Base-by-base conservation (phyloP, 1,139 yeast genomes). In the Yamadazyma spencermartinsiae region DNA sequence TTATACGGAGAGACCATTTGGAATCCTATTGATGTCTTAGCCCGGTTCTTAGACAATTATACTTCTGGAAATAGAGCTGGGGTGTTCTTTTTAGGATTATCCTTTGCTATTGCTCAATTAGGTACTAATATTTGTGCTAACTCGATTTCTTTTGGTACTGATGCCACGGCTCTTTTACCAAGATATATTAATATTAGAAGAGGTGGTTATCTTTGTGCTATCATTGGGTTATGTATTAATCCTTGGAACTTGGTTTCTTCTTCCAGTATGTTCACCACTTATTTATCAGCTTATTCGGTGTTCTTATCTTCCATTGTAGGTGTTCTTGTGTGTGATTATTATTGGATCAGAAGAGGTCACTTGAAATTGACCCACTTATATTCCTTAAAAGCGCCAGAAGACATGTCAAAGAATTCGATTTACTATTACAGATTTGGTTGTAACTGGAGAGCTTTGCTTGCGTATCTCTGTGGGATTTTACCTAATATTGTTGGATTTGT, bases 101-200 rank as follows among this genome's bases (percentile, higher is more conserved):
- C 87, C 1, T 86, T 88, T 64, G 85, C 88, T 2, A 62, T 88
- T 43, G 95, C 96, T 13, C 96, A 88, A 63, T 68, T 87, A 46
- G 96, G 96, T 58, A 85, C 95, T n/a, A 89, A 89, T 57, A 85
- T 89, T 46, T 80, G 94, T 27, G 96, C 96, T 11, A 89, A 89
- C 63, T 83, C 95, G 4, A 69, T 89, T 38, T 82, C 95, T 4
- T 92, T 94, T 38, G 96, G 96, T 56, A 88, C 95, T 3, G 97
- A 89, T 63, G 79, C 87, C 66, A 79, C 96, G 11, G 95, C 96
- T 2, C 58, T 89, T 48, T 60, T 86, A 35, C 96, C 97, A 27
- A 72, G 82, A 43, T 87, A 71, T 61, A 68, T 89, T 56, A 87
- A 83, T 63, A 88, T 68, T 71, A 42, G 95, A 86, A 80, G 97